A percentile compares a stretch with the other conserved stretches of the same genome.
Evolutionary conservation across 129 eudicot species (phyloP).

Genomic region (Scalesia atractyloides): DNA sequence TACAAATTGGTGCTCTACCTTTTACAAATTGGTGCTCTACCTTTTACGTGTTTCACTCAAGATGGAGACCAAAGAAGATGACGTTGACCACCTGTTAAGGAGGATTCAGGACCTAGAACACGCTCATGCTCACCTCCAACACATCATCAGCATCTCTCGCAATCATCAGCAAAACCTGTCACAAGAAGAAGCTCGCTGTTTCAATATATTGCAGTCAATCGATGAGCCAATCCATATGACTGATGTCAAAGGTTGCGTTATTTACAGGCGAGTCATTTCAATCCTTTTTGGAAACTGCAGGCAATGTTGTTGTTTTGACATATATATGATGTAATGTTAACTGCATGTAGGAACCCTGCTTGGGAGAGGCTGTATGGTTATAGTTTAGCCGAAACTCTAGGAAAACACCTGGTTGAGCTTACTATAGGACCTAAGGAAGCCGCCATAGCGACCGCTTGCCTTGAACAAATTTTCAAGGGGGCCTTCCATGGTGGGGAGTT

Average conservation of each 20-base stretch:
- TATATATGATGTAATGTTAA: not conserved
- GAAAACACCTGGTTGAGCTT: conserved; percentile 46
- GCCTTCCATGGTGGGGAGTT: conserved; percentile 39
- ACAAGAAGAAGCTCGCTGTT: conserved; percentile 62
- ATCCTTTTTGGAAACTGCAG: not conserved
- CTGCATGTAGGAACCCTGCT: conserved; percentile 56
- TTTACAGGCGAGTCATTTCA: conserved; percentile 64
- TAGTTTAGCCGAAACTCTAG: conserved; percentile 59
- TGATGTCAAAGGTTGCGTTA: conserved; percentile 38
- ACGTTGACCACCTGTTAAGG: conserved; percentile 60
- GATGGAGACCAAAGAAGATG: not conserved
- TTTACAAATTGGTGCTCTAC: too few species aligned
- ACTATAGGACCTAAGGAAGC: conserved; percentile 39
- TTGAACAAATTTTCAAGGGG: conserved; percentile 42
- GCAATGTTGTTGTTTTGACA: not conserved
- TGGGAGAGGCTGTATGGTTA: conserved; percentile 71
- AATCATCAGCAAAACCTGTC: conserved; percentile 31
- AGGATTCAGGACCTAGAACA: conserved; percentile 73
- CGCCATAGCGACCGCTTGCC: conserved; percentile 33
- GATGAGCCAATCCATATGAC: conserved; percentile 74
- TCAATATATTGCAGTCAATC: conserved; percentile 80
- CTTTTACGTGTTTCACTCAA: not conserved
- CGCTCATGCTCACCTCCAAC: conserved; percentile 64
- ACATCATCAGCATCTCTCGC: conserved; percentile 58
- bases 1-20: not conserved